Conservation (phyloP, 805 yeast species). For the Brettanomyces anomalus region DNA sequence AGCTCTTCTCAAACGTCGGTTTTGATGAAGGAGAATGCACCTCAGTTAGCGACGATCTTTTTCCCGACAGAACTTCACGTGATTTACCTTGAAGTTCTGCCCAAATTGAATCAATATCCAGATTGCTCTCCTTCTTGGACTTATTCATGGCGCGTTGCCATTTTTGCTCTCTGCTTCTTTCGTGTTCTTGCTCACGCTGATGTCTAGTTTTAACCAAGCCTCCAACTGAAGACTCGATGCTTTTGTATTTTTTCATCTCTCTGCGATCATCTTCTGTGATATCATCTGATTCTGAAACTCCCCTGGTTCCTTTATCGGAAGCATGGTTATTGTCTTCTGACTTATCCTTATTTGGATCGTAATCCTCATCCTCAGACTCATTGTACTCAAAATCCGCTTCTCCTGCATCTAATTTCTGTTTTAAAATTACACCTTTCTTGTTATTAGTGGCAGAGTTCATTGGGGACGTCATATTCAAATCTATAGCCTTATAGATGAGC, state of each 20-base stretch:
- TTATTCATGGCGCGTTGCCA: conserved; percentile 5
- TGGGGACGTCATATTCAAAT: no score
- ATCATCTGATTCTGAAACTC: conserved; percentile 6
- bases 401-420: neutral
- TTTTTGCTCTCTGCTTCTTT: conserved; percentile 13
- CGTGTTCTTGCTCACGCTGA: conserved; percentile 27
- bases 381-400: conserved; percentile 33
- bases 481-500: neutral
- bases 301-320: neutral
- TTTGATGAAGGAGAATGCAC: neutral
- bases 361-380: conserved; percentile 54
- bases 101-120: conserved; percentile 49
- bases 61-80: neutral
- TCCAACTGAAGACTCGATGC: conserved; percentile 38
- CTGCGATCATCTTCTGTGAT: conserved; percentile 14
- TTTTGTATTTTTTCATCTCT: conserved; percentile 32
- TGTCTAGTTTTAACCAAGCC: conserved; percentile 12
- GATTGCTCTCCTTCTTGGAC: conserved; percentile 14
- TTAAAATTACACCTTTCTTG: no score
- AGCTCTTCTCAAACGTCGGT: neutral
- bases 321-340: conserved; percentile 2
- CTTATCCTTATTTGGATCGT: conserved; percentile 28
- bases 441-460: no score
- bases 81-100: conserved; percentile 32
- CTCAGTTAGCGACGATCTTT: neutral